Evolutionary conservation across 176 grass and related monocot species (phyloP), one percentile per base, ranked within the genome.

Genomic region (Elymus sibiricus): DNA sequence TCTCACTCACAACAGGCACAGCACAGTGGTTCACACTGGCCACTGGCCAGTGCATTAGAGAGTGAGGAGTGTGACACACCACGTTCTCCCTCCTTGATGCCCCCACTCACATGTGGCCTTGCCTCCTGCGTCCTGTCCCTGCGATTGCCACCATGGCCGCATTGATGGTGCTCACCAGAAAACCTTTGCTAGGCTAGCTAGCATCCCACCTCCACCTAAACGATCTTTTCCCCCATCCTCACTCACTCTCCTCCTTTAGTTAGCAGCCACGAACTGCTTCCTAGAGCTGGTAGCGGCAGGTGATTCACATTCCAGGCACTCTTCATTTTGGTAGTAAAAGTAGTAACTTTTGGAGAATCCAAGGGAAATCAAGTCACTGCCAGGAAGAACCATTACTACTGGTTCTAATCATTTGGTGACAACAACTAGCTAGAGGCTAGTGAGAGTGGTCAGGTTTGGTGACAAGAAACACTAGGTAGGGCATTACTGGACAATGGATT

Each of bases 101-200:
- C 37, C 81, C 24, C 32, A 53, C 49, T 16, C 60, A 65, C 55
- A 58, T 76, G 85, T 87, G 89, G 59, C 21, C 26, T 31, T 79
- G 84, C 84, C 24, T 81, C 64, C 31, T 11, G 22, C 47, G 28
- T 12, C 56, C 11, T n/a, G 58, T 46, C 32, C 43, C 68, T 55
- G 68, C 68, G 55, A 32, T 73, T 58, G 79, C 83, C 59, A 66
- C 74, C 83, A 66, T 29, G 74, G 44, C 64, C 31, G 81, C 89
- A 91, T 91, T 91, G 16, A 91, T 91, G 67, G 47, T 29, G 61
- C 80, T 61, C 71, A 86, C 78, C 78, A 62, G 78, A 65, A 80
- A 12, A 53, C 64, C 78, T 58, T 58, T 42, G 40, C 40, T 58
- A 58, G 16, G 49, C 49, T 83, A 1, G 9, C 49, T 51, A 39